phyloP scores from a whole-genome alignment of 371 early-diverging fungal species.

The Mucor piriformis region DNA sequence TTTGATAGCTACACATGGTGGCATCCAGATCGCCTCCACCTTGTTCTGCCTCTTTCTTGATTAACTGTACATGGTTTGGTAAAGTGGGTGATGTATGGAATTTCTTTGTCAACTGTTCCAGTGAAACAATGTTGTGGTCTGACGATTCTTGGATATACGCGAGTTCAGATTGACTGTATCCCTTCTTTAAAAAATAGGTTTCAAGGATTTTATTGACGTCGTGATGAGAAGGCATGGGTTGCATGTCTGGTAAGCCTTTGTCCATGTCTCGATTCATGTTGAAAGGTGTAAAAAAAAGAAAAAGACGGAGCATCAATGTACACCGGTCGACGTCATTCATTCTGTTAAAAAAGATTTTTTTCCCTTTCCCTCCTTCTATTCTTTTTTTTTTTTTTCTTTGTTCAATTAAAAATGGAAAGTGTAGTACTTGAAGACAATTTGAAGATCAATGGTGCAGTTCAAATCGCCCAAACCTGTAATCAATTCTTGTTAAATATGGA shows the following conservation, averaged over 20 bases:
- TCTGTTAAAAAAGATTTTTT: neutral
- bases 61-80: conserved; percentile 66
- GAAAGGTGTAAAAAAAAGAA: neutral
- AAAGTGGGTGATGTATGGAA: conserved; percentile 30
- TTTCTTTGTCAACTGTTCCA: conserved; percentile 35
- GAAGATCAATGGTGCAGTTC: neutral
- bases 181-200: conserved; percentile 46
- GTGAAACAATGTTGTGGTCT: conserved; percentile 27
- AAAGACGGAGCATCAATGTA: neutral
- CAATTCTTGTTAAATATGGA: neutral
- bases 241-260: conserved; percentile 4
- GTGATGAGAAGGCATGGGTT: conserved; percentile 27
- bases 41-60: conserved; percentile 63
- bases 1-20: conserved; percentile 75
- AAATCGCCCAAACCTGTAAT: too few species aligned
- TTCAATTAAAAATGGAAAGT: neutral
- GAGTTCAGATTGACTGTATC: conserved; percentile 35
- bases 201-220: conserved; percentile 43
- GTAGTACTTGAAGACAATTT: neutral
- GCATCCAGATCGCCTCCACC: conserved; percentile 70
- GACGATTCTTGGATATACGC: conserved; percentile 35
- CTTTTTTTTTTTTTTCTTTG: neutral
- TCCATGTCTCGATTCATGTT: neutral
- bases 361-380: neutral
- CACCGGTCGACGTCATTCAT: neutral